Evolutionary conservation across 768 basidiomycete genomes (phyloP).

Genomic region (Grammothele lineata): DNA sequence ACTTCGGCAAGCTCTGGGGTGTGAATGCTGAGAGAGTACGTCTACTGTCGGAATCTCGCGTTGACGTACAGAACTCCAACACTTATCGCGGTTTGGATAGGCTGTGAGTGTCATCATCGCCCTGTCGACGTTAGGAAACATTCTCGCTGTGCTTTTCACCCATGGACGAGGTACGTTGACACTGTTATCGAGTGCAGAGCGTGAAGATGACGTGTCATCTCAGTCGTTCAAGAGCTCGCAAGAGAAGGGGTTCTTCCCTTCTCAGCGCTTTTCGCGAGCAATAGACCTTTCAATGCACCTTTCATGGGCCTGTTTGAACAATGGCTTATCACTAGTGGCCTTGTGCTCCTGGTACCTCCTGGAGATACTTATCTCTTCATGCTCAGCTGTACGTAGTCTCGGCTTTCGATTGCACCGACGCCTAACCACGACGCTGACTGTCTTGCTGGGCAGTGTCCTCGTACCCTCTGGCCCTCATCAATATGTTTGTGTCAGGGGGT

Average conservation of each 20-base stretch:
- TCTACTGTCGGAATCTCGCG: background rate
- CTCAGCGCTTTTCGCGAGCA: constrained; percentile 65
- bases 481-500: constrained; percentile 56
- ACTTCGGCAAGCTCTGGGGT: constrained; percentile 73
- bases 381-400: constrained; percentile 48
- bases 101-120: constrained; percentile 58
- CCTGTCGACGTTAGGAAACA: constrained; percentile 59
- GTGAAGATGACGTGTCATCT: background rate
- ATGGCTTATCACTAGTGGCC: constrained; percentile 52
- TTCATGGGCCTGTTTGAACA: constrained; percentile 58
- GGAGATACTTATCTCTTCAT: constrained; percentile 76
- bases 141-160: constrained; percentile 58
- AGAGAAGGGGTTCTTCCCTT: constrained; percentile 67
- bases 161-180: constrained; percentile 53
- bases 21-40: constrained; percentile 52
- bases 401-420: no score
- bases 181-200: constrained; percentile 11
- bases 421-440: background rate
- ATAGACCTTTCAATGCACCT: constrained; percentile 67
- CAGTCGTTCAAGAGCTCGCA: constrained; percentile 72
- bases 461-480: constrained; percentile 54
- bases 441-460: constrained; percentile 45
- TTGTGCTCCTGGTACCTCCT: constrained; percentile 55
- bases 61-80: no score
- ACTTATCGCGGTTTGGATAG: constrained; percentile 29